Percentiles rank a stretch among this genome's conserved stretches.
Evolutionary conservation across 2,329 filamentous ascomycete species (phyloP).

Genomic region (Diaporthe velutina): DNA sequence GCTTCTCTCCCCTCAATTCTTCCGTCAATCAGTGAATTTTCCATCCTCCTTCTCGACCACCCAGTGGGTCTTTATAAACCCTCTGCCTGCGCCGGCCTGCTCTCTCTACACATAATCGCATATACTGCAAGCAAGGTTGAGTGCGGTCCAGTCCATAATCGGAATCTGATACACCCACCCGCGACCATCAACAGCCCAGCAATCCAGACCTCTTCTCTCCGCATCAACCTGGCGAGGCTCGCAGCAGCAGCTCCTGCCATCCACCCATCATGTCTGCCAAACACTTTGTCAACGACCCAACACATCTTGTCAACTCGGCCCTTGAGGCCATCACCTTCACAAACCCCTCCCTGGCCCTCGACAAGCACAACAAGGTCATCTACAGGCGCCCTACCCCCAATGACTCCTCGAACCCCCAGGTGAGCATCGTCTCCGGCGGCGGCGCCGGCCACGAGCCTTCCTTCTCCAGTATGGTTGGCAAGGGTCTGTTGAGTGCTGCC

Average conservation of each 20-base stretch:
- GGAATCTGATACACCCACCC: background rate
- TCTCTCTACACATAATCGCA: background rate
- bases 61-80: constrained; percentile 29
- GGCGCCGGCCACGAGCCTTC: constrained; percentile 92
- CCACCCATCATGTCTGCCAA: constrained; percentile 58
- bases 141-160: background rate
- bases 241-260: background rate
- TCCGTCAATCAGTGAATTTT: constrained; percentile 36
- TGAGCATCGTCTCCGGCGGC: constrained; percentile 88
- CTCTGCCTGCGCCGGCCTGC: background rate
- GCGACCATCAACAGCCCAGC: background rate
- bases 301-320: constrained; percentile 81
- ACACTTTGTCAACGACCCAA: constrained; percentile 91
- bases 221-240: constrained; percentile 3
- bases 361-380: constrained; percentile 84
- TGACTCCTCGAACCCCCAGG: constrained; percentile 67
- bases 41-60: constrained; percentile 22
- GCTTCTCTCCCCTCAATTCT: constrained; percentile 34
- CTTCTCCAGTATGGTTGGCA: constrained; percentile 87
- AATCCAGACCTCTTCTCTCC: background rate
- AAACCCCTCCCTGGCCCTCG: constrained; percentile 86
- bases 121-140: background rate
- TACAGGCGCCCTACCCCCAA: constrained; percentile 73
- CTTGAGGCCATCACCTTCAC: constrained; percentile 83
- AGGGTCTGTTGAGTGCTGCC: constrained; percentile 82